Percentiles rank a stretch among this genome's conserved stretches.
Evolutionary conservation across 192 early-diverging fungal species (phyloP).

Genomic region (Coemansia pectinata): DNA sequence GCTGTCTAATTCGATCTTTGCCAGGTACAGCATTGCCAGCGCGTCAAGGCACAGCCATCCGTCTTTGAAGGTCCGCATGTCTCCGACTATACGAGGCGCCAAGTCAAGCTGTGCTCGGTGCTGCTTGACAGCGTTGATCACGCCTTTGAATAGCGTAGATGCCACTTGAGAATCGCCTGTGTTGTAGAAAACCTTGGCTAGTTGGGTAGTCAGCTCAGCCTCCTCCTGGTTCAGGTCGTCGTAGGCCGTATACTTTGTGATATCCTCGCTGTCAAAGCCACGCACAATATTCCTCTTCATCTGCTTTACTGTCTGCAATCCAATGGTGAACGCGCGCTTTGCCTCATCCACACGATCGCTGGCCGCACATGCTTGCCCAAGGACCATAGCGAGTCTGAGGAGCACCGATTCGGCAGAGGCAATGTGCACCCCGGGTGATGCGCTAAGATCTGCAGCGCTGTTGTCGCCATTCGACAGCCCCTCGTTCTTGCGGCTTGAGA

Average conservation of each 20-base stretch:
- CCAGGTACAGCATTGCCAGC: conserved; percentile 32
- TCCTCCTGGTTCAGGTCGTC: conserved; percentile 44
- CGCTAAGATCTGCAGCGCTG: not conserved
- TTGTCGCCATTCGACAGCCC: conserved; percentile 3
- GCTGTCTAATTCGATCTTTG: conserved; percentile 25
- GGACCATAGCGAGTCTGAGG: conserved; percentile 14
- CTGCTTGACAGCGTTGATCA: conserved; percentile 24
- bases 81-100: conserved; percentile 27
- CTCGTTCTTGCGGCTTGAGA: not conserved
- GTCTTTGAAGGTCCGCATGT: conserved; percentile 28
- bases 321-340: conserved; percentile 18
- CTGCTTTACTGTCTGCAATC: conserved; percentile 32
- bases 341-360: conserved; percentile 13
- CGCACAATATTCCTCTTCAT: conserved; percentile 25
- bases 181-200: conserved; percentile 32
- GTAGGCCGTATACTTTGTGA: conserved; percentile 26
- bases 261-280: conserved; percentile 26
- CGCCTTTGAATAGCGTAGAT: conserved; percentile 30
- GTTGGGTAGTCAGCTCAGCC: conserved; percentile 18
- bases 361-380: conserved; percentile 16
- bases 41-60: conserved; percentile 49
- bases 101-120: conserved; percentile 37
- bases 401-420: conserved; percentile 16
- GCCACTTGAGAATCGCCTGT: conserved; percentile 16
- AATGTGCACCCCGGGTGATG: not conserved